These are phyloP conservation scores for Aspergillus costaricaensis DNA, from an alignment of 2,329 filamentous ascomycete species.

Conservation along the genomic window DNA sequence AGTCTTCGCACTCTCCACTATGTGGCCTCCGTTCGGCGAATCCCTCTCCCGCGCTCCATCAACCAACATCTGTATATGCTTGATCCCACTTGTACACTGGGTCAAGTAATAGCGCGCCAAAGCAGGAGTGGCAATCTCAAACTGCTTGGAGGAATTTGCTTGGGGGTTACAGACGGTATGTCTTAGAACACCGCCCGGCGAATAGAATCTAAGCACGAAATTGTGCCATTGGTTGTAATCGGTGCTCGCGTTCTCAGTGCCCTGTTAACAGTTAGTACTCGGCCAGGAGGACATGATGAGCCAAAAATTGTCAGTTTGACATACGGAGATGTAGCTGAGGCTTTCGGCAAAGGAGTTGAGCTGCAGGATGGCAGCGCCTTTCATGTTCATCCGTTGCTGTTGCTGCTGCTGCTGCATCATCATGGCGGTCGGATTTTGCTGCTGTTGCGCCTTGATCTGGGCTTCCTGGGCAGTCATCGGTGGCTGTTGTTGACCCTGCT, in stretches of 20 bases:
- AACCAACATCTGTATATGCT: slow-evolving; percentile 80
- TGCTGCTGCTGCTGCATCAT: slow-evolving; percentile 43
- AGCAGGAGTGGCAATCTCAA: slow-evolving; percentile 79
- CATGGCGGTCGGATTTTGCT: slow-evolving; percentile 39
- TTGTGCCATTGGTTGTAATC: slow-evolving; percentile 75
- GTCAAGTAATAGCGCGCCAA: slow-evolving; percentile 87
- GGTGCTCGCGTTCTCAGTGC: slow-evolving; percentile 57
- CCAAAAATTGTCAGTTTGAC: slow-evolving; percentile 22
- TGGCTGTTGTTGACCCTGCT: slow-evolving; percentile 36
- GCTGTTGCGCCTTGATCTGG: slow-evolving; percentile 40
- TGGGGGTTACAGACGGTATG: slow-evolving; percentile 62
- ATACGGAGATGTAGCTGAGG: slow-evolving; percentile 60
- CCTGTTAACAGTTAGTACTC: slow-evolving; percentile 41
- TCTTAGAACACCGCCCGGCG: slow-evolving; percentile 72
- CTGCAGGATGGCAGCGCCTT: slow-evolving; percentile 52
- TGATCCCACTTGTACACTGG: slow-evolving; percentile 83
- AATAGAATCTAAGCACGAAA: slow-evolving; percentile 82
- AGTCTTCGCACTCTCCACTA: slow-evolving; percentile 73
- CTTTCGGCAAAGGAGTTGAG: slow-evolving; percentile 60
- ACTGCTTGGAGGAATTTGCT: slow-evolving; percentile 68
- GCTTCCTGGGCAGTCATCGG: slow-evolving; percentile 44
- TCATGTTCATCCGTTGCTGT: slow-evolving; percentile 35
- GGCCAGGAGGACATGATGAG: not conserved
- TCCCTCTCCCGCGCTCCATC: slow-evolving; percentile 65
- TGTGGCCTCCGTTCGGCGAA: slow-evolving; percentile 65